Evolutionary conservation across 208 protist genomes (phyloP).

Genomic region (Acanthamoeba culbertsoni): DNA sequence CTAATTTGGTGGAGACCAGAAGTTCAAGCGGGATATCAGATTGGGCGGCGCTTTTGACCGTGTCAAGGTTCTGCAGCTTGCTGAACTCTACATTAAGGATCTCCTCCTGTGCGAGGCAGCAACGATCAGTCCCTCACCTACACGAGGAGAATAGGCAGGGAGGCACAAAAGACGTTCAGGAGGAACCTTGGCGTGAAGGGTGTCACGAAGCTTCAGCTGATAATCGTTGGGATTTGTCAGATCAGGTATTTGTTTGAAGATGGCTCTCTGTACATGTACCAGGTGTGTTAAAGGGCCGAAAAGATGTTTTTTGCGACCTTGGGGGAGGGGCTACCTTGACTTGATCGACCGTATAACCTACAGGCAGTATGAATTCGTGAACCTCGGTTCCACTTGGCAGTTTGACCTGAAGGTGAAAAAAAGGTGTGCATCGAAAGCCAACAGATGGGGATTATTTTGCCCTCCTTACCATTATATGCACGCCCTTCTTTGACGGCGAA

Average conservation of each 20-base stretch:
- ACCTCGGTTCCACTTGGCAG: slow-evolving; percentile 54
- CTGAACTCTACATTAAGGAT: slow-evolving; percentile 57
- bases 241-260: slow-evolving; percentile 56
- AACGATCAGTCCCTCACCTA: not conserved
- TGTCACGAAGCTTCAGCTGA: slow-evolving; percentile 54
- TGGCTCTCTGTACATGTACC: not conserved
- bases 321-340: not conserved
- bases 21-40: not conserved
- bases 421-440: not conserved
- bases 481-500: not conserved
- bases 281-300: not conserved
- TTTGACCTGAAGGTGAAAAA: not conserved
- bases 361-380: slow-evolving; percentile 49
- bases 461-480: not conserved
- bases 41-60: not conserved
- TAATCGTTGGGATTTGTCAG: slow-evolving; percentile 44
- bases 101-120: not conserved
- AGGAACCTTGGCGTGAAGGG: not conserved
- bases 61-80: slow-evolving; percentile 38
- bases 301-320: not conserved
- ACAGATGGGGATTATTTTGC: not conserved
- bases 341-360: slow-evolving; percentile 49
- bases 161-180: not conserved
- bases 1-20: not conserved
- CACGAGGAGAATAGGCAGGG: not conserved